Evolutionary conservation across 1,139 yeast genomes (phyloP).

Genomic region (Taphrina confusa): DNA sequence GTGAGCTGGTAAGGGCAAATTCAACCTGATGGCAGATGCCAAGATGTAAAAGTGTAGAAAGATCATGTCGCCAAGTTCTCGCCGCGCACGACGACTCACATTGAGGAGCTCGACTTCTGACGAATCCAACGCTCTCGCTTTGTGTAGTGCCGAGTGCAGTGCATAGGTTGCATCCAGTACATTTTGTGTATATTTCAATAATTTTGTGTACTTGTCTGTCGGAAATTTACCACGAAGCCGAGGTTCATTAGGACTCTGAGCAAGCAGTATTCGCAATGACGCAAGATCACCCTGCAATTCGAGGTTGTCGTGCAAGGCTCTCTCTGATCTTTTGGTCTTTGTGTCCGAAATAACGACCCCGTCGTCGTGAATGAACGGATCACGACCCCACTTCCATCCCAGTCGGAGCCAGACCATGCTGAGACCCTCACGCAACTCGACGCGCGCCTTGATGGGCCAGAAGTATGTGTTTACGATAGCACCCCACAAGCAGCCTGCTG

Average conservation of each 20-base stretch:
- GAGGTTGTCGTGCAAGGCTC: conserved; percentile 40
- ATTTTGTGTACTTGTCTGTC: conserved; percentile 52
- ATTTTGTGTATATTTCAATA: conserved; percentile 61
- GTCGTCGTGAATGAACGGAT: conserved; percentile 41
- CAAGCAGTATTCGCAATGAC: conserved; percentile 61
- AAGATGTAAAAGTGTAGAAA: conserved; percentile 75
- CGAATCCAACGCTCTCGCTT: conserved; percentile 41
- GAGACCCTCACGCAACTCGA: conserved; percentile 59
- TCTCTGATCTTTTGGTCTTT: conserved; percentile 29
- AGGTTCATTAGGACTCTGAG: conserved; percentile 75
- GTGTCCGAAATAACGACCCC: conserved; percentile 37
- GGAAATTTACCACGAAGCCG: conserved; percentile 77
- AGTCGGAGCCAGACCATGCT: conserved; percentile 71
- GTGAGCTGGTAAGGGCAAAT: conserved; percentile 72
- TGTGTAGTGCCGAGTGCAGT: conserved; percentile 64
- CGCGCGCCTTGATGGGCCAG: conserved; percentile 63
- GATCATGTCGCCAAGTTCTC: conserved; percentile 68
- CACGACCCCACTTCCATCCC: conserved; percentile 80
- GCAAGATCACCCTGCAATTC: conserved; percentile 56
- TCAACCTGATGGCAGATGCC: conserved; percentile 71
- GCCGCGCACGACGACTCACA: conserved; percentile 60
- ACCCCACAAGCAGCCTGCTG: conserved; percentile 77
- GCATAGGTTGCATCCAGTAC: conserved; percentile 76
- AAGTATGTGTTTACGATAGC: conserved; percentile 55
- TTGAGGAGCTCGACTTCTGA: conserved; percentile 45